phyloP scores from a whole-genome alignment of 2,329 filamentous ascomycete species.

The Metarhizium robertsii region DNA sequence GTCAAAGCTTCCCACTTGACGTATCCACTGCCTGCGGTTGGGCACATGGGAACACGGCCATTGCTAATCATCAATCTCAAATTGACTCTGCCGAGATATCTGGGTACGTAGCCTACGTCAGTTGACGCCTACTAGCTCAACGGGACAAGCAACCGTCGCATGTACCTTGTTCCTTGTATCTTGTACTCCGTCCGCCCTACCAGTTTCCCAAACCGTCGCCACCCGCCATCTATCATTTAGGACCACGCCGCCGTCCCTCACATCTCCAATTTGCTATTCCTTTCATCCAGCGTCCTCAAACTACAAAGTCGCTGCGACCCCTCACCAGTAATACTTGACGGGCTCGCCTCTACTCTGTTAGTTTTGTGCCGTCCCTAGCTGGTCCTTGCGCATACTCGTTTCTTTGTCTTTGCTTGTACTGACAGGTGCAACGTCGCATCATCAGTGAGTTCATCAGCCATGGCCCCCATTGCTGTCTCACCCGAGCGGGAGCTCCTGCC shows the following conservation, averaged over 20 bases:
- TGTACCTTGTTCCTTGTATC: background rate
- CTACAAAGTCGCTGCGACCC: constrained; percentile 1
- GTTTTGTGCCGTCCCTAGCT: background rate
- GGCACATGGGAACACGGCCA: no score
- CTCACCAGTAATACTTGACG: background rate
- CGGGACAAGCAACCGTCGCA: background rate
- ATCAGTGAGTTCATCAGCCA: constrained; percentile 15
- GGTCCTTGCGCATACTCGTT: background rate
- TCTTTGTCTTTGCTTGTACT: background rate
- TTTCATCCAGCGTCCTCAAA: background rate
- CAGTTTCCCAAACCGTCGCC: constrained; percentile 1
- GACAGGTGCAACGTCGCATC: background rate
- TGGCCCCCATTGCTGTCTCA: constrained; percentile 49
- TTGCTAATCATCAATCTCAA: no score
- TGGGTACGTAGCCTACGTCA: no score
- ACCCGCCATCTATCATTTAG: background rate
- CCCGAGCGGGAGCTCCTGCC: constrained; percentile 31
- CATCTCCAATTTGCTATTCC: background rate
- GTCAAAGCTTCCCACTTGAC: background rate
- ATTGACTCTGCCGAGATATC: no score
- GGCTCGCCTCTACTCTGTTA: background rate
- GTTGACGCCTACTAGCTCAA: background rate
- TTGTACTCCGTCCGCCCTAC: background rate
- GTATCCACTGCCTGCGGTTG: no score
- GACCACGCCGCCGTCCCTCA: constrained; percentile 4